phyloP scores from a whole-genome alignment of 306 rosid genomes.

The Cucumis melo region DNA sequence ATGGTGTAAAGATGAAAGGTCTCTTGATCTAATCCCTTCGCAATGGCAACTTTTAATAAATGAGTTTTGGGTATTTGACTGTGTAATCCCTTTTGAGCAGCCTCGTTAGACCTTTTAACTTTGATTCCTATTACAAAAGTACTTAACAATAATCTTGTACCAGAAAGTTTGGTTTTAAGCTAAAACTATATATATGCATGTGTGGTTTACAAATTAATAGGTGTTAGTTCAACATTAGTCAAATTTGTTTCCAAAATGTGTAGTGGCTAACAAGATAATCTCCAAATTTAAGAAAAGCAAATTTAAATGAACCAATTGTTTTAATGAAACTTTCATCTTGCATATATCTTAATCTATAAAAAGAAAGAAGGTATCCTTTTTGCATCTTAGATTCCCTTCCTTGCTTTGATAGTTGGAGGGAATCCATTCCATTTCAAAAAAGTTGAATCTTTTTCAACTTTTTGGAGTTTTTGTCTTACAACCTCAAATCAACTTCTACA shows the following conservation, averaged over 20 bases:
- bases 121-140: neutral
- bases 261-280: too few relatives aligned
- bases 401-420: neutral
- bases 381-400: neutral
- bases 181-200: neutral
- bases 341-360: too few relatives aligned
- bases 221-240: too few relatives aligned
- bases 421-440: neutral
- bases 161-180: neutral
- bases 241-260: too few relatives aligned
- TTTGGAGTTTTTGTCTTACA: too few relatives aligned
- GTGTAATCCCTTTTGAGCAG: neutral
- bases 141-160: neutral
- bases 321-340: too few relatives aligned
- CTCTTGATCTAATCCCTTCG: neutral
- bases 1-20: neutral
- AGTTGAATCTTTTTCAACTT: neutral
- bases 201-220: too few relatives aligned
- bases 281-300: too few relatives aligned
- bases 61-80: neutral
- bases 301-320: too few relatives aligned
- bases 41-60: neutral
- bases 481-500: too few relatives aligned
- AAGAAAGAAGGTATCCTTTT: neutral
- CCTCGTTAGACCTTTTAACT: neutral